Percentiles rank a stretch among this genome's conserved stretches.
These are phyloP conservation scores for Syzygium aqueum DNA, from an alignment of 345 rosid genomes.

Conservation along the genomic window DNA sequence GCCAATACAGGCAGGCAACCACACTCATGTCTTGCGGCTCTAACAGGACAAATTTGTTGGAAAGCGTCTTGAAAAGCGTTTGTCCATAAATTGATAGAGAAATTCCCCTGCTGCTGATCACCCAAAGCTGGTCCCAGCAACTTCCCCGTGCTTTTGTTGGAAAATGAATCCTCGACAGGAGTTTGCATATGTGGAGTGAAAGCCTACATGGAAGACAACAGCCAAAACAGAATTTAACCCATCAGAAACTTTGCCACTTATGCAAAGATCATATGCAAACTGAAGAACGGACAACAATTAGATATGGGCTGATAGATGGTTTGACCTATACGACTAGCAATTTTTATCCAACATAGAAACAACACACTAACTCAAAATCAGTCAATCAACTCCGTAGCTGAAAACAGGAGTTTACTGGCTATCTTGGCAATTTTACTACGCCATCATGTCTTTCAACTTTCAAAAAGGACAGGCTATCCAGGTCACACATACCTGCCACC, in stretches of 20 bases:
- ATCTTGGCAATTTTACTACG: not conserved
- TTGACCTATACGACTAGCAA: not conserved
- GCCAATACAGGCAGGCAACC: slow-evolving; percentile 86
- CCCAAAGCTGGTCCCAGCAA: slow-evolving; percentile 69
- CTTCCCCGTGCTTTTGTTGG: slow-evolving; percentile 29
- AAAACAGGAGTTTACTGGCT: not conserved
- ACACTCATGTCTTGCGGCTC: slow-evolving; percentile 82
- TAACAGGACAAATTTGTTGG: slow-evolving; percentile 75
- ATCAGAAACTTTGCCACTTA: not conserved
- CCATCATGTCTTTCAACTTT: not conserved
- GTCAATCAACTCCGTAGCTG: not conserved
- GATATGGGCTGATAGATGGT: not conserved
- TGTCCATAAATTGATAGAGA: slow-evolving; percentile 70
- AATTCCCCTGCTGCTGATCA: slow-evolving; percentile 73
- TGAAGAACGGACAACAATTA: not conserved
- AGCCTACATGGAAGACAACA: slow-evolving; percentile 30
- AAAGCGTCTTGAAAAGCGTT: slow-evolving; percentile 76
- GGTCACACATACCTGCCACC: slow-evolving; percentile 85
- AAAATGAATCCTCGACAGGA: slow-evolving; percentile 30
- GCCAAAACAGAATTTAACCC: not conserved
- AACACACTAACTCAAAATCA: not conserved
- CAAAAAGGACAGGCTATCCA: not conserved
- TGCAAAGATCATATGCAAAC: not conserved
- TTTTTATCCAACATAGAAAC: not conserved
- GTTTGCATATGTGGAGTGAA: slow-evolving; percentile 92